Conservation (phyloP, 2,329 filamentous ascomycete species). For the Colletotrichum melonis region DNA sequence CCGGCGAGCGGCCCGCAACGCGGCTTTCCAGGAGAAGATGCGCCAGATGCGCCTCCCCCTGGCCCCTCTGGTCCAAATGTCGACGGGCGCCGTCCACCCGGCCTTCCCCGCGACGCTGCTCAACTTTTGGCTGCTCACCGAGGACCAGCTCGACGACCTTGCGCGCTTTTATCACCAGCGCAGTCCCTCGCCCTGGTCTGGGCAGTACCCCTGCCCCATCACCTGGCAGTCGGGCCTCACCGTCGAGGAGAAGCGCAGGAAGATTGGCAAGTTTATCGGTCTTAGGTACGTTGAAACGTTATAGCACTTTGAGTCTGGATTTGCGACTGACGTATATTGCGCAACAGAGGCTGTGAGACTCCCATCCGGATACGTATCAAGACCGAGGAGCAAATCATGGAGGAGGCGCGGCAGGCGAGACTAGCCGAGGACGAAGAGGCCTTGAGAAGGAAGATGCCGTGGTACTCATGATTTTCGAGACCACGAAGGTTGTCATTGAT, state of each 20-base stretch:
- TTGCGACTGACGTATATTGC: neutral
- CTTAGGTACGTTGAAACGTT: slow-evolving; percentile 51
- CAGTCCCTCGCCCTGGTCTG: slow-evolving; percentile 64
- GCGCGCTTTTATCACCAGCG: slow-evolving; percentile 81
- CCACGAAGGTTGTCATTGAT: neutral
- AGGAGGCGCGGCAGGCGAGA: slow-evolving; percentile 53
- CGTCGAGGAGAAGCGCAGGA: slow-evolving; percentile 76
- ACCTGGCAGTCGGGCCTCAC: slow-evolving; percentile 66
- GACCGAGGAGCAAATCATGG: slow-evolving; percentile 60
- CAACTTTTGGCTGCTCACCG: slow-evolving; percentile 79
- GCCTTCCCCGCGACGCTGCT: slow-evolving; percentile 75
- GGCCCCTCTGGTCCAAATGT: slow-evolving; percentile 73
- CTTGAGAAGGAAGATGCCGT: slow-evolving; percentile 58
- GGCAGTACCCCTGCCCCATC: slow-evolving; percentile 76
- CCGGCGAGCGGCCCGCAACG: slow-evolving; percentile 56
- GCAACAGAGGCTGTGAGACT: slow-evolving; percentile 33
- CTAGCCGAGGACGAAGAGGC: slow-evolving; percentile 58
- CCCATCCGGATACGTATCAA: slow-evolving; percentile 41
- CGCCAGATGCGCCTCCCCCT: slow-evolving; percentile 73
- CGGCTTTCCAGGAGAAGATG: slow-evolving; percentile 70
- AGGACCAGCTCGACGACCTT: slow-evolving; percentile 75
- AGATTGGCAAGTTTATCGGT: slow-evolving; percentile 80
- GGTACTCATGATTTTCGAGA: slow-evolving; percentile 40
- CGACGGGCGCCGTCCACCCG: slow-evolving; percentile 71
- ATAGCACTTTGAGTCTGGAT: no score